phyloP scores from a whole-genome alignment of 768 basidiomycete genomes.

The Mycena galopus region DNA sequence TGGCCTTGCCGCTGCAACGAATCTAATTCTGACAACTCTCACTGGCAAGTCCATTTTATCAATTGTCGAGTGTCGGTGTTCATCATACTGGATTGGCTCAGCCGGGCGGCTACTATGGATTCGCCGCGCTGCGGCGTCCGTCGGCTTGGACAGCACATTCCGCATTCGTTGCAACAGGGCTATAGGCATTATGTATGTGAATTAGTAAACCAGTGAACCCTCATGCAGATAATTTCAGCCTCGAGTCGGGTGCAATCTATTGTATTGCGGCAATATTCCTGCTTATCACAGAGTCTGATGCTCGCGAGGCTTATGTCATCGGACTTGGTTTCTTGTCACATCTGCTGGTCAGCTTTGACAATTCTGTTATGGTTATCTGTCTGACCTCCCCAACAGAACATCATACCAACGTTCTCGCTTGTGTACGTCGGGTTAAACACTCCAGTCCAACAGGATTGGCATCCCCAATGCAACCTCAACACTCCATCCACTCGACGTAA shows the following conservation, averaged over 20 bases:
- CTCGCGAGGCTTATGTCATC: neutral
- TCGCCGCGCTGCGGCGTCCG: neutral
- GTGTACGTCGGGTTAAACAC: too few relatives aligned
- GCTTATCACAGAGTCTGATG: neutral
- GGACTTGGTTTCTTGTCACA: too few relatives aligned
- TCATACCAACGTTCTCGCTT: too few relatives aligned
- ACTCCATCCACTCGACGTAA: too few relatives aligned
- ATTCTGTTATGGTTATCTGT: too few relatives aligned
- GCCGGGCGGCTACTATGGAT: slow-evolving; percentile 10
- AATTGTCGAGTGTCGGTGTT: neutral
- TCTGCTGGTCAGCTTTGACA: too few relatives aligned
- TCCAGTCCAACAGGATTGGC: too few relatives aligned
- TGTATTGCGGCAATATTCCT: neutral
- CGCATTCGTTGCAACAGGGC: neutral
- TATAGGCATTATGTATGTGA: neutral
- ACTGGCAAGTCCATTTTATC: neutral
- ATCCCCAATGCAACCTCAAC: too few relatives aligned
- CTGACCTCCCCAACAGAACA: too few relatives aligned
- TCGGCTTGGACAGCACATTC: neutral
- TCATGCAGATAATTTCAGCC: neutral
- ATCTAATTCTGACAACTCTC: neutral
- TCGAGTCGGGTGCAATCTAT: slow-evolving; percentile 1
- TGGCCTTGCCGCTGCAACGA: neutral
- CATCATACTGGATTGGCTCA: neutral
- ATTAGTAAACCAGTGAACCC: neutral